Conservation (phyloP, 2,329 filamentous ascomycete genomes). For the Phyllachora maydis region DNA sequence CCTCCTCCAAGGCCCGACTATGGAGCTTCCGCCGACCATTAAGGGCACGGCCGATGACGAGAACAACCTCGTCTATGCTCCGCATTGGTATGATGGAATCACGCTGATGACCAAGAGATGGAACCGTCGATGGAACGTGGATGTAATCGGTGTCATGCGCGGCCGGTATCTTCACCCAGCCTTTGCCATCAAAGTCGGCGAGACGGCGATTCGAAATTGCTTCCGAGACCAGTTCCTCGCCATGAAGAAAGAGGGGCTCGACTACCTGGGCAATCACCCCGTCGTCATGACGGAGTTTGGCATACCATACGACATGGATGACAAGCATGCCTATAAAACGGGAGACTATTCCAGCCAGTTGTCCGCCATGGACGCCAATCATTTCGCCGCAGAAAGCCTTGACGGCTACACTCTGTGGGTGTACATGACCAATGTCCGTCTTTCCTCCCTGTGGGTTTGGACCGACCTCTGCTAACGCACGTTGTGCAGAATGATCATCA, state of each 20-base stretch:
- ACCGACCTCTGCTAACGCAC: constrained; percentile 1
- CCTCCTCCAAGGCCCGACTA: constrained; percentile 76
- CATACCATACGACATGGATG: constrained; percentile 97
- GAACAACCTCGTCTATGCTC: constrained; percentile 73
- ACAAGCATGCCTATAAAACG: constrained; percentile 85
- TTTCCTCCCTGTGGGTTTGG: neutral
- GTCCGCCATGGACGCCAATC: constrained; percentile 86
- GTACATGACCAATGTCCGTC: constrained; percentile 51
- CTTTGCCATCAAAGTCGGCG: constrained; percentile 82
- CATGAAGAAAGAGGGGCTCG: constrained; percentile 69
- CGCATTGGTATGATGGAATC: constrained; percentile 92
- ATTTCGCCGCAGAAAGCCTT: constrained; percentile 75
- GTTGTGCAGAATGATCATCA: constrained; percentile 53
- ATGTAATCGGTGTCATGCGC: constrained; percentile 78
- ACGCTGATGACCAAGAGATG: constrained; percentile 97
- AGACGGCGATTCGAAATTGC: constrained; percentile 85
- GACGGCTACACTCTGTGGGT: constrained; percentile 84
- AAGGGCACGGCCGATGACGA: constrained; percentile 83
- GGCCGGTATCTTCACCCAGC: constrained; percentile 76
- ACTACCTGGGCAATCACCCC: constrained; percentile 74
- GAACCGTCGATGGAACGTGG: constrained; percentile 95
- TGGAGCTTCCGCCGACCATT: constrained; percentile 76
- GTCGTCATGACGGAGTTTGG: constrained; percentile 89
- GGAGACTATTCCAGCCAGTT: constrained; percentile 89
- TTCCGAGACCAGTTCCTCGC: constrained; percentile 71